Evolutionary conservation across 1,139 yeast species (phyloP).

Genomic region (Candida sojae): DNA sequence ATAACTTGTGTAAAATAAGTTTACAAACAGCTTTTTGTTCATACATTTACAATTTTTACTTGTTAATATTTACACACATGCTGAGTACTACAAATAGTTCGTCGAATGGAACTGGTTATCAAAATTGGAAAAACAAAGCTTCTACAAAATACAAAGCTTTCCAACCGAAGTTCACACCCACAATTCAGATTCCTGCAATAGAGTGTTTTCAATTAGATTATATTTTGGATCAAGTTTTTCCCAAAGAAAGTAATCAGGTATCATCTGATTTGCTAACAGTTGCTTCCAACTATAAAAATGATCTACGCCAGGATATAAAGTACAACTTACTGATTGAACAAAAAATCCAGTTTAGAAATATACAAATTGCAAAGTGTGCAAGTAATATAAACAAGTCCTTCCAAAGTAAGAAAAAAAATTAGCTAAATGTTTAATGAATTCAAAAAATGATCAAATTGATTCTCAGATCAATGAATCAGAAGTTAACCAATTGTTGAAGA

Average conservation of each 20-base stretch:
- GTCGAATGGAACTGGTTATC: not conserved
- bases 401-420: constrained; percentile 21
- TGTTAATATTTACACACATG: not conserved
- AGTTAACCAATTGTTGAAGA: constrained; percentile 17
- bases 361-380: constrained; percentile 32
- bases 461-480: constrained; percentile 16
- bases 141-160: constrained; percentile 10
- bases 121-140: constrained; percentile 4
- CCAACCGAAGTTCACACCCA: constrained; percentile 16
- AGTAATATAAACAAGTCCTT: constrained; percentile 23
- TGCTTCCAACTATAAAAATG: constrained; percentile 39
- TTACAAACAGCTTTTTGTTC: no score
- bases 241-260: constrained; percentile 34
- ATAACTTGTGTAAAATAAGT: no score
- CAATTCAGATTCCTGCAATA: constrained; percentile 30
- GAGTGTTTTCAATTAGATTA: constrained; percentile 41
- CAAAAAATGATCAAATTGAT: constrained; percentile 8
- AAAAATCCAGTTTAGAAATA: constrained; percentile 36
- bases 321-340: constrained; percentile 39
- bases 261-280: constrained; percentile 34
- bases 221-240: constrained; percentile 33
- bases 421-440: constrained; percentile 12
- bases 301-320: constrained; percentile 39
- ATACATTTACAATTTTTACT: not conserved
- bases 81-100: not conserved